Evolutionary conservation across 495 filamentous ascomycete species (phyloP).

Genomic region (Penicillium robsamsonii): DNA sequence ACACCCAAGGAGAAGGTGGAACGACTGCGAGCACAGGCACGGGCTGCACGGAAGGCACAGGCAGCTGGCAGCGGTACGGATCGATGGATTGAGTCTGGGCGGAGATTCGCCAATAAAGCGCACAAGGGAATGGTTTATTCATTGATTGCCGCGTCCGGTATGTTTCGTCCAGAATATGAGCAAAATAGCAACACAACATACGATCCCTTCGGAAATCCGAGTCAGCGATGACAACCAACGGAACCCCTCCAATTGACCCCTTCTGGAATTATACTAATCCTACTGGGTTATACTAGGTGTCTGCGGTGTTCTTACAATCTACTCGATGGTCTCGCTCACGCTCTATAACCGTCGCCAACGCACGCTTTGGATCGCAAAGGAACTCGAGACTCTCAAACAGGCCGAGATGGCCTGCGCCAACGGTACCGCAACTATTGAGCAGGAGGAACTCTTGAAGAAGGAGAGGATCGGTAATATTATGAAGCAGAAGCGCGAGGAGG

Average conservation of each 20-base stretch:
- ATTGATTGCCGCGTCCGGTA: slow-evolving; percentile 80
- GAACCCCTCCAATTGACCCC: not conserved
- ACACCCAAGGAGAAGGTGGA: slow-evolving; percentile 88
- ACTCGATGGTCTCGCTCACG: slow-evolving; percentile 82
- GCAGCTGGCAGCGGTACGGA: slow-evolving; percentile 61
- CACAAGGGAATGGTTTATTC: slow-evolving; percentile 74
- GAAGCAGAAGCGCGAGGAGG: slow-evolving; percentile 45
- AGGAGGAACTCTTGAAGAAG: slow-evolving; percentile 53
- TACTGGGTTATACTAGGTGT: slow-evolving; percentile 51
- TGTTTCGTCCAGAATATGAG: slow-evolving; percentile 17
- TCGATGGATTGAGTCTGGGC: slow-evolving; percentile 60
- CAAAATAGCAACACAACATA: not conserved
- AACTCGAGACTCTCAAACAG: slow-evolving; percentile 58
- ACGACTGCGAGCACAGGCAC: slow-evolving; percentile 77
- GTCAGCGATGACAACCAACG: slow-evolving; percentile 1
- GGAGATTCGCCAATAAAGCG: slow-evolving; percentile 76
- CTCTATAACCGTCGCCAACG: slow-evolving; percentile 76
- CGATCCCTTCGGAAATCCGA: slow-evolving; percentile 2
- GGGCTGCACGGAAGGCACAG: slow-evolving; percentile 63
- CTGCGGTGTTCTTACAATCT: slow-evolving; percentile 69
- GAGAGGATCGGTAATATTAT: slow-evolving; percentile 54
- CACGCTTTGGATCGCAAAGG: slow-evolving; percentile 61
- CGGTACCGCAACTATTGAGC: slow-evolving; percentile 57
- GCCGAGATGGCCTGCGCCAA: slow-evolving; percentile 60
- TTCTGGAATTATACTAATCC: not conserved